Evolutionary conservation across 1,139 yeast genomes (phyloP).

Genomic region (Yamadazyma aaseri): DNA sequence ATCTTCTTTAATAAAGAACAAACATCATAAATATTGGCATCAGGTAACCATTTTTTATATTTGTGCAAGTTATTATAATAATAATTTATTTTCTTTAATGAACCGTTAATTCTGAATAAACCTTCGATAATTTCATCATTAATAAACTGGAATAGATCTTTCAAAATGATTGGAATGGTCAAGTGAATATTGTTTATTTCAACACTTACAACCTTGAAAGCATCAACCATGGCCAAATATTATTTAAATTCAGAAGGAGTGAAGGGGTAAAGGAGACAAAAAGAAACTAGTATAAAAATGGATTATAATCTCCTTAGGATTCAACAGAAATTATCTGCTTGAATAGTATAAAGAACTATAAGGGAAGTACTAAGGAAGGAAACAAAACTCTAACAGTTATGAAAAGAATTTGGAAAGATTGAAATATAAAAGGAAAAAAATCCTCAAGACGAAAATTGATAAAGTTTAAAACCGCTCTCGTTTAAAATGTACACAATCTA

Average conservation of each 20-base stretch:
- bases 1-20: slow-evolving; percentile 22
- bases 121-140: slow-evolving; percentile 24
- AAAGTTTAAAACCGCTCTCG: no score
- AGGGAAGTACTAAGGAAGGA: no score
- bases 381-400: no score
- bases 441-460: no score
- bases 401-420: no score
- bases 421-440: no score
- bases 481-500: no score
- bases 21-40: slow-evolving; percentile 19
- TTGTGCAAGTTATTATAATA: slow-evolving; percentile 15
- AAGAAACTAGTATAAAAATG: no score
- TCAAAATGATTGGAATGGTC: slow-evolving; percentile 19
- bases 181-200: slow-evolving; percentile 10
- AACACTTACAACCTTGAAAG: slow-evolving; percentile 11
- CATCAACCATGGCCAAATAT: slow-evolving; percentile 16
- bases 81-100: slow-evolving; percentile 22
- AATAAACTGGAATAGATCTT: slow-evolving; percentile 21
- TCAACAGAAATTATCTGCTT: no score
- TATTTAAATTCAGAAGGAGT: no score
- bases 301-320: no score
- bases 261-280: neutral
- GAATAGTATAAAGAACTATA: no score
- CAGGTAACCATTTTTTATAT: slow-evolving; percentile 15
- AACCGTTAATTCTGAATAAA: slow-evolving; percentile 29